Conservation (phyloP, 768 basidiomycete species). For the Leccinum imitatum region DNA sequence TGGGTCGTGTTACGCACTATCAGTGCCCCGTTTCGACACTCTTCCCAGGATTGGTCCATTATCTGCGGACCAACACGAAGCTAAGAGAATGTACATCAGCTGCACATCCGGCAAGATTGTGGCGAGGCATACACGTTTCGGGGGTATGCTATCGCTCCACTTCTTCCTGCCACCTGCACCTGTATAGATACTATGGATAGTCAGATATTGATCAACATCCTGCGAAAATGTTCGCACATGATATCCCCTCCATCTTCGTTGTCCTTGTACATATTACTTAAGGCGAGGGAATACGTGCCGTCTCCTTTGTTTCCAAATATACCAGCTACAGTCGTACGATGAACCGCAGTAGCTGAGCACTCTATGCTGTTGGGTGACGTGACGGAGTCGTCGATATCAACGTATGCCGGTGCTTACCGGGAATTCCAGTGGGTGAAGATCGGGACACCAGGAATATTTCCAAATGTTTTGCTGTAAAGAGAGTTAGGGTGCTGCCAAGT, state of each 20-base stretch:
- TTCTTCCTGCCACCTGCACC: conserved; percentile 24
- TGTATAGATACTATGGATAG: conserved; percentile 26
- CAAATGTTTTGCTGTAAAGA: conserved; percentile 21
- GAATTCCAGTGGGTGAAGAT: conserved; percentile 21
- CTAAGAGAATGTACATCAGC: conserved; percentile 3
- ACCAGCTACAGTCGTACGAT: conserved; percentile 13
- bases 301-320: conserved; percentile 18
- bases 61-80: conserved; percentile 23
- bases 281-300: conserved; percentile 19
- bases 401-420: conserved; percentile 16
- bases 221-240: conserved; percentile 17
- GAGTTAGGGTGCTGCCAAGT: background rate
- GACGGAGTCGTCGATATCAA: background rate
- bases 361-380: background rate
- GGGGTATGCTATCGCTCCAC: conserved; percentile 10
- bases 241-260: conserved; percentile 27
- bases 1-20: conserved; percentile 11
- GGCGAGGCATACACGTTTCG: conserved; percentile 22
- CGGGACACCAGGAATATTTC: conserved; percentile 23
- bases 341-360: conserved; percentile 20
- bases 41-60: conserved; percentile 24
- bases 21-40: conserved; percentile 14
- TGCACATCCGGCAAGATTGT: background rate
- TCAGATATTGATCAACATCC: background rate
- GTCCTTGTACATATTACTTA: conserved; percentile 25